Percentiles rank a stretch among this genome's conserved stretches.
Evolutionary conservation across 2,329 filamentous ascomycete species (phyloP).

Genomic region (Epichloe glyceriae): DNA sequence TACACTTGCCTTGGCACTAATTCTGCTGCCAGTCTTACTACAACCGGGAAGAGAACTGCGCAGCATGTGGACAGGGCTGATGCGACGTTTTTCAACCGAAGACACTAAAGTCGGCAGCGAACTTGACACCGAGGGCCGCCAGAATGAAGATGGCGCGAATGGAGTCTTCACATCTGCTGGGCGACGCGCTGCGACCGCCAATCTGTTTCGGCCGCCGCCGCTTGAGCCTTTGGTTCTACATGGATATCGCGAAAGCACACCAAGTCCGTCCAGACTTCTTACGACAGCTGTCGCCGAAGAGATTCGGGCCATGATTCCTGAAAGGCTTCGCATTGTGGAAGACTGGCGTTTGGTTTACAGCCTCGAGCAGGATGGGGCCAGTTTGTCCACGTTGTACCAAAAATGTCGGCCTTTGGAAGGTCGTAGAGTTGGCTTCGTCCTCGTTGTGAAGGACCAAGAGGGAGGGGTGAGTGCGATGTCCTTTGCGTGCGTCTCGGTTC

Average conservation of each 20-base stretch:
- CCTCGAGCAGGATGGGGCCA: constrained; percentile 82
- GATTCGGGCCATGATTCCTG: constrained; percentile 77
- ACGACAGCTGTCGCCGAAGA: constrained; percentile 72
- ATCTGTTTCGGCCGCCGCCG: constrained; percentile 77
- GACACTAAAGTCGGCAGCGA: constrained; percentile 19
- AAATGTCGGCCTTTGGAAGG: constrained; percentile 55
- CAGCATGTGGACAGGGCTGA: constrained; percentile 46
- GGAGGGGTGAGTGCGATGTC: constrained; percentile 47
- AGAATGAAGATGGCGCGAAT: constrained; percentile 34
- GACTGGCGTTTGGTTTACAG: constrained; percentile 82
- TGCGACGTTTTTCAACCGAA: constrained; percentile 52
- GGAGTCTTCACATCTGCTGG: constrained; percentile 38
- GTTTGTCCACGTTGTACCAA: constrained; percentile 73
- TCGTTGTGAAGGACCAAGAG: constrained; percentile 69
- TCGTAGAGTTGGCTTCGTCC: constrained; percentile 71
- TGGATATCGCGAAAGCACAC: constrained; percentile 51
- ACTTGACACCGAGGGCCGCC: constrained; percentile 10
- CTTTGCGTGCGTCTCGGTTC: not conserved
- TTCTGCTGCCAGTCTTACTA: not conserved
- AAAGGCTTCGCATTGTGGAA: constrained; percentile 75
- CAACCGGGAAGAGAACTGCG: constrained; percentile 12
- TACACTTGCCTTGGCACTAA: not conserved
- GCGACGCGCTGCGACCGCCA: constrained; percentile 39
- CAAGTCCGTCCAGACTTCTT: constrained; percentile 50
- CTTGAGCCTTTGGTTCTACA: constrained; percentile 65